Base-by-base conservation (phyloP, 2,329 filamentous ascomycete species). In the Colletotrichum sidae region DNA sequence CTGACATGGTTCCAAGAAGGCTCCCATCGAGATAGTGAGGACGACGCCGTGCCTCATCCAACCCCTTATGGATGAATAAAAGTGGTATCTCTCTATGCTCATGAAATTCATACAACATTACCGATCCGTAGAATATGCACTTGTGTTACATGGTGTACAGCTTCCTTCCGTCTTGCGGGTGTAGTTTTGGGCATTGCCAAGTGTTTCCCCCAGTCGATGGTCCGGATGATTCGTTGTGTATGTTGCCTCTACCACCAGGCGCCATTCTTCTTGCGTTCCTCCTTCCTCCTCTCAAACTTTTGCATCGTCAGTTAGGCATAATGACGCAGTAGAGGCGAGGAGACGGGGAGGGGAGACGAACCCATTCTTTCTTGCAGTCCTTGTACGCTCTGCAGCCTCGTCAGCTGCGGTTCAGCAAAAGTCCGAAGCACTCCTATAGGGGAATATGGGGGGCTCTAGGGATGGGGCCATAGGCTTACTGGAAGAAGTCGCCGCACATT, bases 401-500 rank as follows among this genome's bases (percentile, higher is more conserved):
- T 61, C 37, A 63, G 41, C 11, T 37, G 15, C 35, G n/a, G 13
- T 17, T n/a, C 13, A 8, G 25, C 8, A 34, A 9, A 34, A 4
- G 25, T 25, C 3, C 13, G n/a, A 4, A 4, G 15, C 37, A 2
- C 25, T 7, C 11, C 13, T 17, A 4, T 15, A 13, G 9, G 12
- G 42, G 12, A 9, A 4, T 4, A 3, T 17, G 2, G 13, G 13
- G 10, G 37, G 4, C 34, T 4, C 7, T 12, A 33, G 2, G 9
- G 67, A 11, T 8, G 44, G 56, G 8, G 12, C 46, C 33, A 8
- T 7, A 33, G 64, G 79, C 92, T 79, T 77, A 97, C 94, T 97
- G 93, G 75, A 99, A 98, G 76, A 96, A 98, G 77, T 98, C 95
- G 69, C 86, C 85, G 76, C 96, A 99, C 91, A 98, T 92, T n/a